A percentile compares a stretch with the other conserved stretches of the same genome.
These are phyloP conservation scores for Chalciporus sp. DNA, from an alignment of 1,284 basidiomycete genomes.

Conservation along the genomic window DNA sequence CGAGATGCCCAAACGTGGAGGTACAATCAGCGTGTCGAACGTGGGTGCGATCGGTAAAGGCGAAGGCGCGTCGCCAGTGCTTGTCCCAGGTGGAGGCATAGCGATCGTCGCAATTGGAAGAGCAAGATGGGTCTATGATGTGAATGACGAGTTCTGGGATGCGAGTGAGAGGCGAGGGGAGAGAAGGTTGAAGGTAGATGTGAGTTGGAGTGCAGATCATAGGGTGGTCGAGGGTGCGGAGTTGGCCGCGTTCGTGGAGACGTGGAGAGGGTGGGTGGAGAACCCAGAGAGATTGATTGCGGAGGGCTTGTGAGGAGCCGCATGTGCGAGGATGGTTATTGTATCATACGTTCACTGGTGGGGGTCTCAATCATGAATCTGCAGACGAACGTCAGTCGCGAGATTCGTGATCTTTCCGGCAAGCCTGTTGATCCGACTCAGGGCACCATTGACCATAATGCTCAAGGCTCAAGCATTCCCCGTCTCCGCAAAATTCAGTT, in stretches of 20 bases:
- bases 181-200: constrained; percentile 69
- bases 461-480: too few species aligned
- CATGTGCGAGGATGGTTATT: background rate
- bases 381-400: too few species aligned
- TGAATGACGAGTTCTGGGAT: constrained; percentile 40
- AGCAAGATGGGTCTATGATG: constrained; percentile 83
- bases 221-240: constrained; percentile 92
- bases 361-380: too few species aligned
- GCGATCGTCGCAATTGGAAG: constrained; percentile 90
- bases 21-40: constrained; percentile 87
- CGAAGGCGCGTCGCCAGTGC: constrained; percentile 73
- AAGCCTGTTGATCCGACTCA: too few species aligned
- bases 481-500: too few species aligned
- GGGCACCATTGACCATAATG: too few species aligned
- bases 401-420: too few species aligned
- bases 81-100: constrained; percentile 87
- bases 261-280: constrained; percentile 87
- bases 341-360: background rate
- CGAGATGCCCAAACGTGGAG: constrained; percentile 70
- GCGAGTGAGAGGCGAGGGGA: constrained; percentile 41
- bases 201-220: constrained; percentile 92
- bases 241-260: constrained; percentile 87
- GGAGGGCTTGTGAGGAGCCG: constrained; percentile 49
- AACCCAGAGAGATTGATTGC: constrained; percentile 74
- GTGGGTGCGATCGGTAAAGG: constrained; percentile 81